Percentiles rank a stretch among this genome's conserved stretches.
These are phyloP conservation scores for Peribolospora kevripleyi DNA, from an alignment of 768 basidiomycete genomes.

Conservation along the genomic window DNA sequence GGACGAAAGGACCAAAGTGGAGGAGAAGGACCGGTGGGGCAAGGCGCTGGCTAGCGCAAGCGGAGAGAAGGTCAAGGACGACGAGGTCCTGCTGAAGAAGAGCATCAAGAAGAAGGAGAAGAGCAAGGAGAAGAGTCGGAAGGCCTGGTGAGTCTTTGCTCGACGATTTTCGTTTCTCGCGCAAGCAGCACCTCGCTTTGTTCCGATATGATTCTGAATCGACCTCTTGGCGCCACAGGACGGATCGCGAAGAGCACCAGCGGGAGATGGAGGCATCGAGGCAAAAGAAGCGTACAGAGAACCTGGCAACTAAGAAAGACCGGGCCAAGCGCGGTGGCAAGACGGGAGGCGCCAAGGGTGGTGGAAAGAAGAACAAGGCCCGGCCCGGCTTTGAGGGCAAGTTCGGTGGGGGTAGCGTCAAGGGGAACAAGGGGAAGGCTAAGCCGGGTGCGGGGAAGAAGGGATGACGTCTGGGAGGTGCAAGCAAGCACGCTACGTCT, in stretches of 20 bases:
- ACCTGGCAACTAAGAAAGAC: constrained; percentile 39
- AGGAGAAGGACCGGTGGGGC: constrained; percentile 68
- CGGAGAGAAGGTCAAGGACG: constrained; percentile 76
- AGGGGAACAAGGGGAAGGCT: constrained; percentile 24
- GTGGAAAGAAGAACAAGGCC: constrained; percentile 29
- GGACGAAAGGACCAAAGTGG: constrained; percentile 53
- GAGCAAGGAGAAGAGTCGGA: constrained; percentile 58
- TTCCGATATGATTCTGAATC: neutral
- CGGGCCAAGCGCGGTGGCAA: constrained; percentile 10
- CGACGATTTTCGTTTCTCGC: neutral
- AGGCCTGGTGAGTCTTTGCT: constrained; percentile 41
- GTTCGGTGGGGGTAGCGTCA: constrained; percentile 30
- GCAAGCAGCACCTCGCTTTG: neutral
- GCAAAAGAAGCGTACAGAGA: constrained; percentile 75
- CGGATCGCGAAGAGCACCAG: constrained; percentile 59
- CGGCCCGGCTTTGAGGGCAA: constrained; percentile 77
- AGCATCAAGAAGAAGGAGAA: constrained; percentile 82
- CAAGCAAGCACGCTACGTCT: too few species aligned
- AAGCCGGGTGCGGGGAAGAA: constrained; percentile 2
- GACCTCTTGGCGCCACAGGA: constrained; percentile 29
- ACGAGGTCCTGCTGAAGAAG: constrained; percentile 65
- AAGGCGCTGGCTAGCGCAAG: constrained; percentile 70
- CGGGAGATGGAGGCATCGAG: constrained; percentile 49
- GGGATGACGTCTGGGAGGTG: too few species aligned
- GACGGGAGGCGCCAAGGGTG: constrained; percentile 6